Evolutionary conservation across 768 basidiomycete genomes (phyloP).

Genomic region (Bullera alba): DNA sequence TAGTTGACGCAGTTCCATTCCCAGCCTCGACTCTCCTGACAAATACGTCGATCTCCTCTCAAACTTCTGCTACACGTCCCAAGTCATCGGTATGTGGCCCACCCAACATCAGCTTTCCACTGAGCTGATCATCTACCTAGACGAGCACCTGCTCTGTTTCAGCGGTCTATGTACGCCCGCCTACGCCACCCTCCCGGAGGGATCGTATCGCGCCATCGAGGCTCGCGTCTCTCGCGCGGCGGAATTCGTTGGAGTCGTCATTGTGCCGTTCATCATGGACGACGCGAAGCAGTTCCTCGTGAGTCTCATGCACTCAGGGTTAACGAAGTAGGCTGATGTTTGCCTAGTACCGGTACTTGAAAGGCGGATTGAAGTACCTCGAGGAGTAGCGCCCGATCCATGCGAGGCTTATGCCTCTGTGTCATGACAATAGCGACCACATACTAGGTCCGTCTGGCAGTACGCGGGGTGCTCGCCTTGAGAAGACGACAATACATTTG

Average conservation of each 20-base stretch:
- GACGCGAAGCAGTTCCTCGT: slow-evolving; percentile 40
- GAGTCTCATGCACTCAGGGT: slow-evolving; percentile 8
- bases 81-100: slow-evolving; percentile 25
- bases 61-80: slow-evolving; percentile 21
- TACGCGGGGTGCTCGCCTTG: no score
- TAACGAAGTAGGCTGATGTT: not conserved
- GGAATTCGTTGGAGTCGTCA: slow-evolving; percentile 28
- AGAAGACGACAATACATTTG: no score
- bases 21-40: slow-evolving; percentile 24
- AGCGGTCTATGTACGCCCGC: slow-evolving; percentile 22
- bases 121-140: slow-evolving; percentile 9
- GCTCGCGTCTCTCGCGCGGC: slow-evolving; percentile 13
- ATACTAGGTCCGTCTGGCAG: no score
- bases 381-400: no score
- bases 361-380: slow-evolving; percentile 27
- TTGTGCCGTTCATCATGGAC: slow-evolving; percentile 34
- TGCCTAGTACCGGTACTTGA: slow-evolving; percentile 25
- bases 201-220: slow-evolving; percentile 15
- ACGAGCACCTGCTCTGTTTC: slow-evolving; percentile 27
- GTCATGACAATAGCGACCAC: no score
- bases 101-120: not conserved
- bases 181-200: slow-evolving; percentile 20
- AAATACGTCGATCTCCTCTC: slow-evolving; percentile 34
- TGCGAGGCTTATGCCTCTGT: no score
- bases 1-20: not conserved